Evolutionary conservation across 108 stramenopile species (phyloP).

Genomic region (Phaeodactylum tricornutum): DNA sequence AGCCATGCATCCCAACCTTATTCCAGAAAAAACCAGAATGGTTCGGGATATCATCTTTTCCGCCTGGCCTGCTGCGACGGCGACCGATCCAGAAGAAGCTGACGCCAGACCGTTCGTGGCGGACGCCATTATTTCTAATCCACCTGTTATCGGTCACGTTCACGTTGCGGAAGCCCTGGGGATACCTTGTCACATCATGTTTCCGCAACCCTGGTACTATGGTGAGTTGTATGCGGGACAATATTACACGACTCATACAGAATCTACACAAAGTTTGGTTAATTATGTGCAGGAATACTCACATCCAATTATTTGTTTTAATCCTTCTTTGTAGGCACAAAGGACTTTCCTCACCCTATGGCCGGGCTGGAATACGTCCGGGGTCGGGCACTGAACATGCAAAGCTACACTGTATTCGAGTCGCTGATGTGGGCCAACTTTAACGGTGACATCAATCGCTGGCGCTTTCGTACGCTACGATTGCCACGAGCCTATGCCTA

Average conservation of each 20-base stretch:
- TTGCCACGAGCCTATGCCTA: conserved; percentile 25
- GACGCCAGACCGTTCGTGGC: conserved; percentile 41
- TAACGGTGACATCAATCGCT: conserved; percentile 24
- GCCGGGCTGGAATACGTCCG: conserved; percentile 32
- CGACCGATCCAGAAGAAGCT: conserved; percentile 42
- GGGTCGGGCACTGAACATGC: conserved; percentile 9
- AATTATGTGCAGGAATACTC: too few species aligned
- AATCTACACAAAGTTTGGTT: too few species aligned
- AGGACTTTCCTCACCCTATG: conserved; percentile 72
- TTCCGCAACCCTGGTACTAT: conserved; percentile 77
- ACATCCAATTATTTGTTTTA: too few species aligned
- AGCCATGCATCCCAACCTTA: conserved; percentile 19
- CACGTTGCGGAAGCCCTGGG: conserved; percentile 78
- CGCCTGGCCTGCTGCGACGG: conserved; percentile 62
- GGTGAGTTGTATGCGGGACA: background rate
- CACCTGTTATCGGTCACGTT: conserved; percentile 65
- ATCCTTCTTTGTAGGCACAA: conserved; percentile 61
- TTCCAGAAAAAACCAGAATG: conserved; percentile 53
- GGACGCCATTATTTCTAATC: conserved; percentile 65
- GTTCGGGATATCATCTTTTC: conserved; percentile 40
- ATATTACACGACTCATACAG: too few species aligned
- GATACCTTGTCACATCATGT: conserved; percentile 80
- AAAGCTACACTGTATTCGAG: conserved; percentile 41
- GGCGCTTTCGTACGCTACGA: conserved; percentile 22
- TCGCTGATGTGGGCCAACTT: conserved; percentile 17